Base-by-base conservation (phyloP, 805 yeast species). In the Ogataea paraovalis region DNA sequence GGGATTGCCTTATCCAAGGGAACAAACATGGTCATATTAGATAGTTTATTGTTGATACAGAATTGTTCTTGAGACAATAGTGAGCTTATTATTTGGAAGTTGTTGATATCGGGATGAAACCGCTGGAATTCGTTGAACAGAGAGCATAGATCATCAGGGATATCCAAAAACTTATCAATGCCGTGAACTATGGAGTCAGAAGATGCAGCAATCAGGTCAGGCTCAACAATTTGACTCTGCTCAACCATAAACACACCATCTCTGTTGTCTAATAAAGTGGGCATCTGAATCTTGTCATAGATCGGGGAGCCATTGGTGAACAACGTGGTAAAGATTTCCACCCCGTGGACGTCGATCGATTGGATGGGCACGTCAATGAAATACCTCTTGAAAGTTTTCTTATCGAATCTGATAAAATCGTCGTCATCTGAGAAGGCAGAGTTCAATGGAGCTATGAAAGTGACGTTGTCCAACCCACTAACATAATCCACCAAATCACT, bases 381-480 rank as follows among this genome's bases (percentile, higher is more conserved):
- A 55, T 76, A 67, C 30, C 65, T 61, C 19, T 56, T 41, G 13
- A 66, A 47, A 9, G 56, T 58, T 13, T 50, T 37, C 23, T 51
- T 47, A 16, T 47, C 28, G 20, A 59, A 33, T n/a, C 44, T 34
- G 22, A 48, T 19, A 30, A 51, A 50, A 4, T 36, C 20, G 27
- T 48, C 45, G 10, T 47, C 36, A 2, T 43, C 39, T 13, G 44
- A 56, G 62, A 85, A 87, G 1, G 96, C 96, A 54, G 83, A 81
- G 60, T 88, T 88, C 12, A 84, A 75, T 0, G 96, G 96, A 1
- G 95, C 96, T 37, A 85, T 61, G n/a, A 88, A 65, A 0, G 96
- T 87, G 48, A 83, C 78, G 60, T 86, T 83, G 21, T 69, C 67
- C 50, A 84, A 61, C 19, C 67, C 67, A 58, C 86, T 87, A 28